Percentiles rank a stretch among this genome's conserved stretches.
phyloP scores from a whole-genome alignment of 371 early-diverging fungal genomes.

The Mortierella sp. region DNA sequence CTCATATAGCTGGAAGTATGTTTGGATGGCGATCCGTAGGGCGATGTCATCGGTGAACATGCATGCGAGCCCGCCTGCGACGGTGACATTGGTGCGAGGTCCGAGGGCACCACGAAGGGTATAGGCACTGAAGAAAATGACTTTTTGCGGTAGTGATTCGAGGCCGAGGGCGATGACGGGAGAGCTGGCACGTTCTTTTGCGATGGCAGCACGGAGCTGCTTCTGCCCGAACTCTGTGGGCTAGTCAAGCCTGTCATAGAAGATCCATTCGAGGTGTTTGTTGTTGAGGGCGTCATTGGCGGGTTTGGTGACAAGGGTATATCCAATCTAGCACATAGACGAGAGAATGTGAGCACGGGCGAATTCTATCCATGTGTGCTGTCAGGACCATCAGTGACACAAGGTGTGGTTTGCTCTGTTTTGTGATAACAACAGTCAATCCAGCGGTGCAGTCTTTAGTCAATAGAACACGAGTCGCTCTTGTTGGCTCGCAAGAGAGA shows the following conservation, averaged over 20 bases:
- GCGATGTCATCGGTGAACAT: constrained; percentile 23
- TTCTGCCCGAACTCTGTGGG: constrained; percentile 37
- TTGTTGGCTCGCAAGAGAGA: no score
- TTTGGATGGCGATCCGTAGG: constrained; percentile 47
- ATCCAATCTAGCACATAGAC: constrained; percentile 24
- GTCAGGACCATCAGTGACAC: neutral
- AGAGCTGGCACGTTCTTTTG: constrained; percentile 7
- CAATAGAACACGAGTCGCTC: no score
- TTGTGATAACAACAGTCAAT: no score
- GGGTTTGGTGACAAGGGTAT: constrained; percentile 51
- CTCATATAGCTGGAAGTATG: constrained; percentile 26
- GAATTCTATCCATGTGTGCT: neutral
- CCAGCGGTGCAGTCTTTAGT: no score
- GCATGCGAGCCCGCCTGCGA: constrained; percentile 8
- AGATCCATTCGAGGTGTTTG: constrained; percentile 38
- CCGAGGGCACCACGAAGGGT: constrained; percentile 22
- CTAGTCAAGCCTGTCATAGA: constrained; percentile 33
- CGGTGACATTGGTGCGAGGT: constrained; percentile 7
- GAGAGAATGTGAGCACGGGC: neutral
- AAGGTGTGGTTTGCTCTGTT: neutral
- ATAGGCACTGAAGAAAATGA: constrained; percentile 38
- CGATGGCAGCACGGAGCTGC: constrained; percentile 26
- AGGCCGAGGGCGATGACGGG: constrained; percentile 20
- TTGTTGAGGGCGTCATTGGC: constrained; percentile 38
- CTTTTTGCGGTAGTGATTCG: constrained; percentile 35